Base-by-base conservation (phyloP, 139 green algal genomes). In the Chlamydomonas sphaeroides region DNA sequence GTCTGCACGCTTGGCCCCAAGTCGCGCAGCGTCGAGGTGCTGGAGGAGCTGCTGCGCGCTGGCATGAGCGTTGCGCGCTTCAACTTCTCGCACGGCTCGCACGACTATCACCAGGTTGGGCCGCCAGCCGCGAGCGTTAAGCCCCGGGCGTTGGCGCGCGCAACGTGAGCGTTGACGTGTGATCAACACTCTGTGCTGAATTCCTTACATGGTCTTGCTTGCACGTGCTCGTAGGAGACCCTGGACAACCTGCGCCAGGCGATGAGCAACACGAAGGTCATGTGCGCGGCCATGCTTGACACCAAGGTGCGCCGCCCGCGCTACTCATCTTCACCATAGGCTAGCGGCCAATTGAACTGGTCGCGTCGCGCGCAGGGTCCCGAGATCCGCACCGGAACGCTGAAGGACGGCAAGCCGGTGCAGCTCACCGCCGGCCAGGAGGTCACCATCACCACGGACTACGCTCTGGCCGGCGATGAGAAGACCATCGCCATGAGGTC, bases 281-380 rank as follows among this genome's bases (percentile, higher is more conserved):
- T 98, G 93, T 99, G 96, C 85, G 97, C 97, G 18, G 95, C 98
- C 15, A 97, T 99, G 95, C 95, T 99, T 28, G 97, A 99, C 85
- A 99, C 97, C 49, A 99, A 99, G 94, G 96, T 95, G 59, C 30
- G 84, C 30, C 4, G 38, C 53, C 15, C 53, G 53, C 53, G 53
- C 21, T 17, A 17, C 20, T 68, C 33, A 45, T 39, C 68, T 65
- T 26, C 8, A 48, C 6, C 30, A 38, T 28, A 39, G 5, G 30
- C 17, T 65, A 7, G 23, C n/a, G 57, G 11, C 32, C 30, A 38
- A 68, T 68, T 68, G 61, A 38, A 6, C 61, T 5, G 23, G 25
- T 61, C n/a, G 41, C 68, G 7, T 8, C n/a, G 18, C 32, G 7
- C 84, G 57, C 90, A 97, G 94, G 95, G 97, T 28, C 97, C 97